Evolutionary conservation across 108 stramenopile species (phyloP), one percentile per base, ranked within the genome.

Genomic region (Nitzschia sp.): DNA sequence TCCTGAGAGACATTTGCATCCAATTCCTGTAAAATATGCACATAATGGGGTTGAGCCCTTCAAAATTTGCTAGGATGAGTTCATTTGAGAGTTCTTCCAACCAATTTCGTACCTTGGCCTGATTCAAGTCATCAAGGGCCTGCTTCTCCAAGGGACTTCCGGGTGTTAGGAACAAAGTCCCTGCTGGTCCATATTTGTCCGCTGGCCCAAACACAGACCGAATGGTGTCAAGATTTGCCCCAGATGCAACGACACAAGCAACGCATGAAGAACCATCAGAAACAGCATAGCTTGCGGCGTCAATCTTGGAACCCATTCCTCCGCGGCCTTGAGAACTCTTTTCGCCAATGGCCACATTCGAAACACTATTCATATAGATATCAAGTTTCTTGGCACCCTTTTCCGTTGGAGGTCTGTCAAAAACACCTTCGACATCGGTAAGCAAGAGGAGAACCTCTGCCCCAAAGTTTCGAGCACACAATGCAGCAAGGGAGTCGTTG

Each of bases 401-500:
- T 15, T 90, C 88, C 6, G 67, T 74, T 1, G 97, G 97, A 14
- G 93, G 91, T 48, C 77, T 87, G 59, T 97, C 93, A 77, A 82
- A 98, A 2, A 98, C 95, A 10, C 96, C 97, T 29, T 93, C 85
- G 3, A 98, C 97, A 69, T 98, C 97, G 2, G 97, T 98, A 53
- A 98, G 77, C 50, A 98, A 53, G 25, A 98, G 65, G 40, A 94
- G 75, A 10, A 95, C 85, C 69, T 93, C 88, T 9, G 94, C 95
- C 29, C 61, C 83, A 72, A 96, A 94, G 68, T 57, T 80, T 53
- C 90, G 66, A 7, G 93, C 95, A 65, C 96, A 93, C 6, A 98
- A 75, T 3, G 94, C 88, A 20, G 97, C 97, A 40, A 98, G 70
- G 20, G 90, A 93, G 78, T 98, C 97, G 59, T 98, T 98, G 73